Evolutionary conservation across 1,284 basidiomycete genomes (phyloP).

Genomic region (Filobasidium uniguttulatum): DNA sequence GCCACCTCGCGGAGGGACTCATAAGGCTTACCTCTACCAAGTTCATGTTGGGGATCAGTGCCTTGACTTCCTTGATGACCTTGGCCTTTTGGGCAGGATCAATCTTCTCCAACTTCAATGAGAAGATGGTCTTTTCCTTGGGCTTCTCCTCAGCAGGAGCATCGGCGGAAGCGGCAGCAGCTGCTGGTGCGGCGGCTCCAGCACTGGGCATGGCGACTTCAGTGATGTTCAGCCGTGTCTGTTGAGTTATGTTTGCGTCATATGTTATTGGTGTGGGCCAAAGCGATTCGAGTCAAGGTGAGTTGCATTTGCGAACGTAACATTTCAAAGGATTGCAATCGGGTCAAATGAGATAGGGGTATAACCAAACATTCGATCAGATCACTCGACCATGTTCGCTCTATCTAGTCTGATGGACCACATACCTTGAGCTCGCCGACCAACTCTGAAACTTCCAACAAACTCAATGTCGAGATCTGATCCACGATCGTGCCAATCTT

Average conservation of each 20-base stretch:
- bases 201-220: constrained; percentile 90
- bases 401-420: constrained; percentile 6
- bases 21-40: constrained; percentile 75
- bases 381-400: neutral
- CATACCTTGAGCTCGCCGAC: constrained; percentile 77
- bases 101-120: constrained; percentile 83
- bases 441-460: constrained; percentile 94
- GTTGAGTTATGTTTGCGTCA: neutral
- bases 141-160: constrained; percentile 70
- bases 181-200: constrained; percentile 47
- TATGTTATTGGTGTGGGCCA: no score
- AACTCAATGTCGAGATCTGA: constrained; percentile 76
- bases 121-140: constrained; percentile 98
- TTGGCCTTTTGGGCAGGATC: constrained; percentile 85
- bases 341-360: no score
- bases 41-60: constrained; percentile 80
- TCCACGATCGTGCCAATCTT: constrained; percentile 78
- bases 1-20: no score
- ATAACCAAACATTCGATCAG: neutral
- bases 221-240: constrained; percentile 92
- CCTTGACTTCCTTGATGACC: constrained; percentile 96
- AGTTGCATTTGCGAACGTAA: no score
- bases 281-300: no score
- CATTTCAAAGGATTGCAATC: no score
- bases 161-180: constrained; percentile 47